Percentiles rank a stretch among this genome's conserved stretches.
These are phyloP conservation scores for Groenewaldozyma tartarivorans DNA, from an alignment of 805 yeast species.

Conservation along the genomic window DNA sequence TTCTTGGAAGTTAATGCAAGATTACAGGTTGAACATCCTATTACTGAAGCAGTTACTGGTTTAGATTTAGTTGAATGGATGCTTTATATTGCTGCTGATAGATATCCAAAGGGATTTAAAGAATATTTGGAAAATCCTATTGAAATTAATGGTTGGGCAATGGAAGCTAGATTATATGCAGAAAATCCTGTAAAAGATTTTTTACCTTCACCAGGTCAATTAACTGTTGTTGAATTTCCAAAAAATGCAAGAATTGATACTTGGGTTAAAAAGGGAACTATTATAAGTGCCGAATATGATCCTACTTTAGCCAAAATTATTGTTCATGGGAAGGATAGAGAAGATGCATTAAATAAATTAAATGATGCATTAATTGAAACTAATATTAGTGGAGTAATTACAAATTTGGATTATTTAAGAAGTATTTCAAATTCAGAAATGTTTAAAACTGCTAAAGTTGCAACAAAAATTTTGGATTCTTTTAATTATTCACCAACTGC, in stretches of 20 bases:
- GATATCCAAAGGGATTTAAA: constrained; percentile 61
- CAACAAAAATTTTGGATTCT: constrained; percentile 79
- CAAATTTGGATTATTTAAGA: constrained; percentile 83
- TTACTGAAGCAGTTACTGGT: constrained; percentile 92
- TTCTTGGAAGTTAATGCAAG: constrained; percentile 95
- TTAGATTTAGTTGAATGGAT: constrained; percentile 95
- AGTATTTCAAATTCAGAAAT: constrained; percentile 74
- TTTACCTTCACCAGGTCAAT: constrained; percentile 92
- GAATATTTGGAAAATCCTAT: constrained; percentile 44
- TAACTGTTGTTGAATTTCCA: constrained; percentile 80
- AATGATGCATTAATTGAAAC: constrained; percentile 80
- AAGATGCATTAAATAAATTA: constrained; percentile 70
- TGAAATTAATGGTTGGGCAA: constrained; percentile 71
- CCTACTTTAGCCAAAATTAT: constrained; percentile 95
- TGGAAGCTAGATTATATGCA: constrained; percentile 95
- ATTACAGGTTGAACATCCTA: constrained; percentile 95
- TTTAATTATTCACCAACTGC: constrained; percentile 75
- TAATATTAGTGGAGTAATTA: constrained; percentile 75
- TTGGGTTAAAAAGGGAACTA: constrained; percentile 88
- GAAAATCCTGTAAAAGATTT: constrained; percentile 95
- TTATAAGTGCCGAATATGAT: constrained; percentile 85
- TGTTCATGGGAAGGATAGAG: constrained; percentile 84
- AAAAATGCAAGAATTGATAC: constrained; percentile 88
- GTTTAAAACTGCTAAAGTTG: constrained; percentile 77
- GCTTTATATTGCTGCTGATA: constrained; percentile 83